phyloP scores from a whole-genome alignment of 1,284 basidiomycete species.

The Flammula alnicola region DNA sequence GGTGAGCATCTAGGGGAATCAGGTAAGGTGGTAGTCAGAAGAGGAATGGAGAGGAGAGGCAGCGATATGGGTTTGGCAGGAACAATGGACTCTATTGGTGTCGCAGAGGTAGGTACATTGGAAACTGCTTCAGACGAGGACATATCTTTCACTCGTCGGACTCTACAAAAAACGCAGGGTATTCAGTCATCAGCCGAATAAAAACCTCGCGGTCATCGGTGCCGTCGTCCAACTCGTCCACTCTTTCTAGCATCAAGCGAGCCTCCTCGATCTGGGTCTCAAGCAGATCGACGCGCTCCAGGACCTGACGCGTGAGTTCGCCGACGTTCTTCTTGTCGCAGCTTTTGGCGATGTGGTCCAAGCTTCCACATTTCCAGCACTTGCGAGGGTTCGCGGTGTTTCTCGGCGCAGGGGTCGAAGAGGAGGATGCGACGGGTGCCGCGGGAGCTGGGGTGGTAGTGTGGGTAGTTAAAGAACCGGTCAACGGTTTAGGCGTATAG shows the following conservation, averaged over 20 bases:
- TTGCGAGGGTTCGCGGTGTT: not conserved
- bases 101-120: not conserved
- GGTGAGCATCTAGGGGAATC: too few relatives aligned
- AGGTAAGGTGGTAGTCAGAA: too few relatives aligned
- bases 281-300: not conserved
- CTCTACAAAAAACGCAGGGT: conserved; percentile 10
- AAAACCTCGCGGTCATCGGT: not conserved
- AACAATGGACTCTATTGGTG: not conserved
- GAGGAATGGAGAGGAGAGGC: not conserved
- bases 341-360: not conserved
- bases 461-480: not conserved
- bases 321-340: not conserved
- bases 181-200: not conserved
- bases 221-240: not conserved
- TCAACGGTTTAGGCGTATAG: not conserved
- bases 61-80: not conserved
- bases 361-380: conserved; percentile 2
- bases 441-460: not conserved
- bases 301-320: not conserved
- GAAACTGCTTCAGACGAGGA: conserved; percentile 3
- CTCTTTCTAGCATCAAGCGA: not conserved
- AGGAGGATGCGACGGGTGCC: not conserved
- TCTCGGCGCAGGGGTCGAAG: not conserved
- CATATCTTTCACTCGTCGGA: conserved; percentile 11
- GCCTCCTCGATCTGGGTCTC: not conserved